phyloP scores from a whole-genome alignment of 2,329 filamentous ascomycete species.

The Chaetomium sp. region DNA sequence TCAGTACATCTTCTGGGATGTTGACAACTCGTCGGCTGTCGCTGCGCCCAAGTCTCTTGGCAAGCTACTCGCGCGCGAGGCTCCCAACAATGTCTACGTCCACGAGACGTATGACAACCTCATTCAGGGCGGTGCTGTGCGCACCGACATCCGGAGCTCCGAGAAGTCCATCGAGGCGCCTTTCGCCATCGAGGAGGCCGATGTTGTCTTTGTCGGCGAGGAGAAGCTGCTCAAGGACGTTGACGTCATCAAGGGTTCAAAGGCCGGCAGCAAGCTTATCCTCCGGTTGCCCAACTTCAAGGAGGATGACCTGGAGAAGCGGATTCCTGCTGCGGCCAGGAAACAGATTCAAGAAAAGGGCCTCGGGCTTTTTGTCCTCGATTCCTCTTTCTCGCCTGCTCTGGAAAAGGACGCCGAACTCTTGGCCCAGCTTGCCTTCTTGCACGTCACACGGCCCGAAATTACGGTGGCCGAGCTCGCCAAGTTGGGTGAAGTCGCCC shows the following conservation, averaged over 20 bases:
- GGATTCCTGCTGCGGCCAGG: slow-evolving; percentile 69
- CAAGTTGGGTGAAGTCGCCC: slow-evolving; percentile 63
- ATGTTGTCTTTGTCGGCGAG: slow-evolving; percentile 77
- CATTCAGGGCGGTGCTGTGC: slow-evolving; percentile 74
- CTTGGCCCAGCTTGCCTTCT: slow-evolving; percentile 78
- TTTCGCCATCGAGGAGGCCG: slow-evolving; percentile 77
- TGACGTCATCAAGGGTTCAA: slow-evolving; percentile 70
- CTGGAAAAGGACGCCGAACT: slow-evolving; percentile 67
- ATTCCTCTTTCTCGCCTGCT: slow-evolving; percentile 68
- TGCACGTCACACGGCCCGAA: slow-evolving; percentile 73
- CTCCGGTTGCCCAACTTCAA: slow-evolving; percentile 78
- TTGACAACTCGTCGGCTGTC: slow-evolving; percentile 71
- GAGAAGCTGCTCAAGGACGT: slow-evolving; percentile 79
- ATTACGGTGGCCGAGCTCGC: slow-evolving; percentile 62
- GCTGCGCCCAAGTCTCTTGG: slow-evolving; percentile 64
- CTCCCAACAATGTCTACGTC: slow-evolving; percentile 61
- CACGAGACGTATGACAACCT: slow-evolving; percentile 67
- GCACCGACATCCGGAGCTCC: slow-evolving; percentile 83
- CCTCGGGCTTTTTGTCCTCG: slow-evolving; percentile 73
- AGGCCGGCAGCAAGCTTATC: slow-evolving; percentile 70
- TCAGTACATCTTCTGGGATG: slow-evolving; percentile 94
- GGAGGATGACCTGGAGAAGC: slow-evolving; percentile 87
- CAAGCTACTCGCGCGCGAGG: slow-evolving; percentile 70
- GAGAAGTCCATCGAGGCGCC: slow-evolving; percentile 82
- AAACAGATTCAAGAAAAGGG: slow-evolving; percentile 71